Base-by-base conservation (phyloP, 768 basidiomycete genomes). In the Lactarius pseudohatsudake region DNA sequence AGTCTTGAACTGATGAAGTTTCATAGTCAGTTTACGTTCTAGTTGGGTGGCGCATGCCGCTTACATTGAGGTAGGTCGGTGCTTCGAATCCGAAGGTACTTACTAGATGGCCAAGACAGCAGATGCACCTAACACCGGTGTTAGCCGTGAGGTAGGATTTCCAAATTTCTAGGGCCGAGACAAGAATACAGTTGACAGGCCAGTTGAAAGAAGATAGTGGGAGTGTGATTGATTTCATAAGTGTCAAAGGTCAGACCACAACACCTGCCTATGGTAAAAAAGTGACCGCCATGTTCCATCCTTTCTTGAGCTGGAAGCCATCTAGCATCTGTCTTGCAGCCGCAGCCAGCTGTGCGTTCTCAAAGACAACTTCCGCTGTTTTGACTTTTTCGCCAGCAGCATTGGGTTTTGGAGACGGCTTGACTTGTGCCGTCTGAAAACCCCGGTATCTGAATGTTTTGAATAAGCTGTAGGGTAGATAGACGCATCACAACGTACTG, bases 261-360 rank as follows among this genome's bases (percentile, higher is more conserved):
- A 57, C 20, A 57, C 61, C 63, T 61, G 63, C 36, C 60, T 59
- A 70, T 76, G 72, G 79, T 72, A 89, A 87, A 77, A 85, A 94
- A 54, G 81, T 82, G 64, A 95, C 92, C 59, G 82, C 81, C 90
- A 95, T 93, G 70, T 84, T 78, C 90, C 90, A 92, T 50, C 86
- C 91, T 72, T 89, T 90, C 79, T 95, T 94, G 72, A 97, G 80
- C 47, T 88, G 82, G 76, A 94, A 97, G 59, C 91, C 90, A 76
- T 96, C 86, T 69, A 95, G 77, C 16, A 89, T 92, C 60, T 89
- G 86, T 79, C 89, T 91, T 45, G 95, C 95, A 5, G 84, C 84
- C 18, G 85, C 78, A 20, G 93, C 92, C 30, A 91, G 82, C 63
- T 89, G 88, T 11, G 87, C 77, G 3, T 85, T 84, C 72, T 93